Evolutionary conservation across 805 yeast species (phyloP), one percentile per base, ranked within the genome.

Genomic region (Pichia exigua): DNA sequence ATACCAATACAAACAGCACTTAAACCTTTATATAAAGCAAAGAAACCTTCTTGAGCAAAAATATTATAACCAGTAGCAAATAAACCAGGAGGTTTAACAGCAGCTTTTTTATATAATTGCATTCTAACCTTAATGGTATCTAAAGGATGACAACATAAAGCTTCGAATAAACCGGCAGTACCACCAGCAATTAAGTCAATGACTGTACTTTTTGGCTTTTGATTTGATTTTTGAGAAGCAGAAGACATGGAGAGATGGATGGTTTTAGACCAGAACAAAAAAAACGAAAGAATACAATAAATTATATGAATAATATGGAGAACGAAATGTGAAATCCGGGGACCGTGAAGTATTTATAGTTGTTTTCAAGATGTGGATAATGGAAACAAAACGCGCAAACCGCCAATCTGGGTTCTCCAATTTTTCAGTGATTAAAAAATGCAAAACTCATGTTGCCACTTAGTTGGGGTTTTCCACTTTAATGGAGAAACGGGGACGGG

Each of bases 1-100:
- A 92, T 92, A 53, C 99, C 99, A 65, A 92, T 87, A 54, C 90
- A 87, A 53, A 92, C 99, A 22, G 99, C 98, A 28, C 97, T 97
- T 49, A 92, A 77, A 51, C 99, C 99, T 68, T 92, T 91, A 74
- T 92, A 92, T 26, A 92, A 77, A 5, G 97, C 92, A 49, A 88
- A 73, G 55, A 88, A 76, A 5, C 95, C 85, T 68, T 92, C 98
- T 54, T 87, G 81, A 53, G 76, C 75, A 51, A 82, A 87, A 58
- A 92, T 91, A 54, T 77, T 75, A 49, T 78, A 72, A 60, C 97
- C 98, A 4, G 98, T 92, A 48, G 73, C 76, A 54, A 89, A 63
- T 63, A 92, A 89, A 0, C 98, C 97, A 4, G 95, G 94, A 21
- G 90, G 83, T 65, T 85, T 87, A 38, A 67, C 63, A 15, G 78